A percentile compares a stretch with the other conserved stretches of the same genome.
phyloP scores from a whole-genome alignment of 106 monocot species.

The Dendrobium chrysotoxum region DNA sequence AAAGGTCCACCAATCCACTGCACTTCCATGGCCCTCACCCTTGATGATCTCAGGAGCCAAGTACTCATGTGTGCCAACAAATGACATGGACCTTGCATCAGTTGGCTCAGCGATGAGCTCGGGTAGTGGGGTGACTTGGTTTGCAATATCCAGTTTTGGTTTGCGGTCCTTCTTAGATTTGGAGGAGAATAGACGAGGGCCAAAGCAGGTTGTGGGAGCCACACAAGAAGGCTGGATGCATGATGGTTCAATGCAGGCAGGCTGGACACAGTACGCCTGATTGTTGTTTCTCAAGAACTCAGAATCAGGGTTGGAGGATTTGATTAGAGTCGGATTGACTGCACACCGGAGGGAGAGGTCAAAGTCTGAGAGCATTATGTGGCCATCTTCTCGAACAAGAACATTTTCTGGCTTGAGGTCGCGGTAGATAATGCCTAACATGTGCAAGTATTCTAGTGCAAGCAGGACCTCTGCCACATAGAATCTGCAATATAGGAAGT shows the following conservation, averaged over 20 bases:
- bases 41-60: conserved; percentile 22
- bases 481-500: conserved; percentile 20
- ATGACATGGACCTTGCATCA: conserved; percentile 46
- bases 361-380: conserved; percentile 91
- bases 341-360: conserved; percentile 40
- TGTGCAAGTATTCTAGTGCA: conserved; percentile 40
- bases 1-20: conserved; percentile 21
- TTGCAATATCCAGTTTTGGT: conserved; percentile 26
- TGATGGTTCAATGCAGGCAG: conserved; percentile 29
- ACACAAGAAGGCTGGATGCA: conserved; percentile 33
- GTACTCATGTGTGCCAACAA: conserved; percentile 44
- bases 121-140: conserved; percentile 24
- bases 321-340: conserved; percentile 34
- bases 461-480: conserved; percentile 45
- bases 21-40: conserved; percentile 19
- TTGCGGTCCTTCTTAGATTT: conserved; percentile 35
- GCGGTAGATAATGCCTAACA: conserved; percentile 46
- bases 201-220: conserved; percentile 27
- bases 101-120: conserved; percentile 47
- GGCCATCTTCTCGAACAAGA: conserved; percentile 49
- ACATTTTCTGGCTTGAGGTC: conserved; percentile 53
- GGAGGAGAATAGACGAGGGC: conserved; percentile 33
- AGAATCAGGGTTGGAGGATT: conserved; percentile 27
- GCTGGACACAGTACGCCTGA: conserved; percentile 27
- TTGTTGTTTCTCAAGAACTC: conserved; percentile 12